phyloP scores from a whole-genome alignment of 352 stramenopile genomes.

The Heterotrichella gracilis region DNA sequence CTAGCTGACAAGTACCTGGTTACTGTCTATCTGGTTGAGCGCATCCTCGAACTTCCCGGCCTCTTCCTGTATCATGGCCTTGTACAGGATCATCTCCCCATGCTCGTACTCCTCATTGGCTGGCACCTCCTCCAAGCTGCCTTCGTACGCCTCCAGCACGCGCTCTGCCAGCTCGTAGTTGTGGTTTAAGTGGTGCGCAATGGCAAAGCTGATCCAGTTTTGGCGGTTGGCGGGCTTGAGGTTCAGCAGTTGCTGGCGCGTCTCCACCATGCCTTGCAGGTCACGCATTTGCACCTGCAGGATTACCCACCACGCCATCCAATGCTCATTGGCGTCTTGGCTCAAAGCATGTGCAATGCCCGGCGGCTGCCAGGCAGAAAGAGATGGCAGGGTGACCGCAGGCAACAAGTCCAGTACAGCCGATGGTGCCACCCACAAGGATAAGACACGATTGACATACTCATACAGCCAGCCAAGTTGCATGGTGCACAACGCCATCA shows the following conservation, averaged over 20 bases:
- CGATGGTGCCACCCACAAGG: no score
- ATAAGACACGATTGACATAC: no score
- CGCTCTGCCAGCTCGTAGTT: conserved; percentile 57
- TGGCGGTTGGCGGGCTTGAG: conserved; percentile 58
- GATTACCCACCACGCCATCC: no score
- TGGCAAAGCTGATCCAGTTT: conserved; percentile 79
- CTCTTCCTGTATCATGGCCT: conserved; percentile 60
- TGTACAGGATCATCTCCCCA: conserved; percentile 75
- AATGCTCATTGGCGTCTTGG: no score
- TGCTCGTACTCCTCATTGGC: conserved; percentile 49
- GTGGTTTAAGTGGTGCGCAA: conserved; percentile 62
- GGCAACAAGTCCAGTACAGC: no score
- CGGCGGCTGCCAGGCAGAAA: no score
- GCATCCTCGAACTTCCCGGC: conserved; percentile 31
- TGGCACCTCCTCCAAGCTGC: conserved; percentile 33
- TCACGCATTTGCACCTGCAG: conserved; percentile 59
- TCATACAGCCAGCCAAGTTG: no score
- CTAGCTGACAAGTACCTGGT: no score
- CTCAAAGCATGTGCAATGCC: no score
- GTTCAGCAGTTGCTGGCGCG: conserved; percentile 52
- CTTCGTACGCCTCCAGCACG: conserved; percentile 74
- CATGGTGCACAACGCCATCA: no score
- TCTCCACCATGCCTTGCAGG: conserved; percentile 56
- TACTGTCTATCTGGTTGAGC: no score
- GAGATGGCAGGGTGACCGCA: no score